Conservation (phyloP, 352 stramenopile species). For the Aphanomyces euteiches region DNA sequence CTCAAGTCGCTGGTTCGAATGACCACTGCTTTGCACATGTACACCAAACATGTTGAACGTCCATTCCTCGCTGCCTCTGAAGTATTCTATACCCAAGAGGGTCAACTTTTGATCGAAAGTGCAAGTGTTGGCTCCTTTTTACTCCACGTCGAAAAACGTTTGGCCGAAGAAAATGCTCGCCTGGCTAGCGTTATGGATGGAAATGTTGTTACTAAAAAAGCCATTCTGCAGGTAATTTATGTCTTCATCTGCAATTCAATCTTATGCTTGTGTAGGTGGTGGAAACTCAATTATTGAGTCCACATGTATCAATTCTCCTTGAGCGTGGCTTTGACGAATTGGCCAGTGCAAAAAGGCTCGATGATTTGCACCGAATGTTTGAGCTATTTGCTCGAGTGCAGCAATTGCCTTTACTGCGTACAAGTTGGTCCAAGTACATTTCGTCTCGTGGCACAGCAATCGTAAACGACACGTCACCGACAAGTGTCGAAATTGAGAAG, state of each 20-base stretch:
- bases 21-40: slow-evolving; percentile 80
- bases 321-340: slow-evolving; percentile 84
- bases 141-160: slow-evolving; percentile 78
- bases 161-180: slow-evolving; percentile 77
- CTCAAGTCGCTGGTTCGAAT: slow-evolving; percentile 81
- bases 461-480: slow-evolving; percentile 50
- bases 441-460: slow-evolving; percentile 68
- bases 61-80: slow-evolving; percentile 84
- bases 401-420: slow-evolving; percentile 61
- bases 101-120: slow-evolving; percentile 49
- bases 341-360: slow-evolving; percentile 74
- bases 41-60: slow-evolving; percentile 80
- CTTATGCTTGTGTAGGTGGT: slow-evolving; percentile 39
- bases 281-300: slow-evolving; percentile 78
- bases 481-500: slow-evolving; percentile 71
- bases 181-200: slow-evolving; percentile 68
- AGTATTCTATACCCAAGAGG: slow-evolving; percentile 84
- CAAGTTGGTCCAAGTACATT: slow-evolving; percentile 67
- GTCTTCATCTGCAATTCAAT: slow-evolving; percentile 7
- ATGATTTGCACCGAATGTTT: slow-evolving; percentile 88
- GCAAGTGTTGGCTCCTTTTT: slow-evolving; percentile 82
- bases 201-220: slow-evolving; percentile 63
- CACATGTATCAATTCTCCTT: slow-evolving; percentile 74
- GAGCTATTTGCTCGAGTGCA: slow-evolving; percentile 70
- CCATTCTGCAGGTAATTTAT: slow-evolving; percentile 37